Evolutionary conservation across 169 alveolate species (phyloP).

Genomic region (Toxoplasma gondii): DNA sequence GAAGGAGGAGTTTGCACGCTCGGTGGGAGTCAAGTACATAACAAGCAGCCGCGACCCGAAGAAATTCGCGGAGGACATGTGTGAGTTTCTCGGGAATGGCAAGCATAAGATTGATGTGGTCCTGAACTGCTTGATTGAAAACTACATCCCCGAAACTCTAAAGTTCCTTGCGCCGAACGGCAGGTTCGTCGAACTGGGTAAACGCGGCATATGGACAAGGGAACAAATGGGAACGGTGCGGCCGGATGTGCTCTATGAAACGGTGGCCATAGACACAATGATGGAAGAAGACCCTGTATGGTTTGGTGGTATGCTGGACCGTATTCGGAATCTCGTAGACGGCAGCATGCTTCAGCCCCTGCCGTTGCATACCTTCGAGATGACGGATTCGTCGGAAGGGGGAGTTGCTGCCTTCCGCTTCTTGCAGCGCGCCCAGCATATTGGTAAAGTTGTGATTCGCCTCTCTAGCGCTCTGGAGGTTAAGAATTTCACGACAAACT

Average conservation of each 20-base stretch:
- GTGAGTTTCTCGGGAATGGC: slow-evolving; percentile 36
- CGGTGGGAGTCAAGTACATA: slow-evolving; percentile 69
- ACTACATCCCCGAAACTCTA: slow-evolving; percentile 70
- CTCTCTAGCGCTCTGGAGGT: slow-evolving; percentile 67
- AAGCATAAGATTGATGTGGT: slow-evolving; percentile 72
- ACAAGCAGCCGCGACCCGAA: slow-evolving; percentile 74
- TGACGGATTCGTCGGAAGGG: slow-evolving; percentile 59
- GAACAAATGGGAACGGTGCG: slow-evolving; percentile 66
- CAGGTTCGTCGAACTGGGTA: slow-evolving; percentile 79
- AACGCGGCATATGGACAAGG: slow-evolving; percentile 72
- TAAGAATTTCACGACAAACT: slow-evolving; percentile 14
- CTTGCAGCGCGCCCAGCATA: slow-evolving; percentile 74
- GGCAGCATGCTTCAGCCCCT: slow-evolving; percentile 48
- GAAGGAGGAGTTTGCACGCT: slow-evolving; percentile 69
- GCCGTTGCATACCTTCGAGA: slow-evolving; percentile 63
- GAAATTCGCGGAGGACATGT: slow-evolving; percentile 70
- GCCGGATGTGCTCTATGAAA: slow-evolving; percentile 70
- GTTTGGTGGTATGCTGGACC: slow-evolving; percentile 67
- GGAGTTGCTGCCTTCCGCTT: slow-evolving; percentile 75
- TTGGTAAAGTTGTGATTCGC: slow-evolving; percentile 72
- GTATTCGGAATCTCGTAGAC: slow-evolving; percentile 54
- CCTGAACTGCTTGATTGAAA: slow-evolving; percentile 72
- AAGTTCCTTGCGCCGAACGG: slow-evolving; percentile 73
- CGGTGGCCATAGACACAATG: slow-evolving; percentile 72
- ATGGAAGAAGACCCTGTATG: slow-evolving; percentile 72